Conservation (phyloP, 2,329 filamentous ascomycete species). For the Cytospora piceae region DNA sequence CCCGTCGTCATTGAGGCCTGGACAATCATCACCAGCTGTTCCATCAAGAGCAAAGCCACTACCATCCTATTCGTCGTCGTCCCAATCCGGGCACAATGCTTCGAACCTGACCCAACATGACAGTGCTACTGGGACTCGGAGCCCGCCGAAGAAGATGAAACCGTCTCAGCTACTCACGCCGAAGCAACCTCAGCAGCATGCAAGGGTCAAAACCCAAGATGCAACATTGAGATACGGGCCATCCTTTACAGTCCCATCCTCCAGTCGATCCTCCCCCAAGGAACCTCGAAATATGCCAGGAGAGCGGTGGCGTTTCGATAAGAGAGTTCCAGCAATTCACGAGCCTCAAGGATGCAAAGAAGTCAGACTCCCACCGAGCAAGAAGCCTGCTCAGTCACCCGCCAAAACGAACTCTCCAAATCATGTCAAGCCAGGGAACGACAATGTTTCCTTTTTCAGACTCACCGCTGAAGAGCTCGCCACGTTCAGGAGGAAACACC, state of each 20-base stretch:
- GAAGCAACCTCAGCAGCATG: not conserved
- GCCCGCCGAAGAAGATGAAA: not conserved
- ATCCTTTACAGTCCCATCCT: not conserved
- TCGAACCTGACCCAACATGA: not conserved
- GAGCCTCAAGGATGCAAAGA: not conserved
- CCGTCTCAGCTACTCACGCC: not conserved
- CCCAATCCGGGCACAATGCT: not conserved
- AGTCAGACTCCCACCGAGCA: not conserved
- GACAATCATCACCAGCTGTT: not conserved
- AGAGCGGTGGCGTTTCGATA: not conserved
- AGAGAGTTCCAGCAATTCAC: not conserved
- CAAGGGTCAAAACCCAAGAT: not conserved
- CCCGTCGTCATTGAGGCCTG: conserved; percentile 2
- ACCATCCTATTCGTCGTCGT: not conserved
- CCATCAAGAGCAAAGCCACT: not conserved
- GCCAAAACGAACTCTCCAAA: not conserved
- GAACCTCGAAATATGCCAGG: not conserved
- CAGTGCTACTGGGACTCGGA: not conserved
- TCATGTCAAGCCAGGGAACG: not conserved
- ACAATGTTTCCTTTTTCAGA: not conserved
- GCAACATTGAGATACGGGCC: not conserved
- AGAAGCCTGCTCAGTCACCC: not conserved
- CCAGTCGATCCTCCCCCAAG: not conserved
- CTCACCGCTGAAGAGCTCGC: conserved; percentile 10
- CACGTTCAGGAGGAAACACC: not conserved